A percentile compares a stretch with the other conserved stretches of the same genome.
Evolutionary conservation across 768 basidiomycete species (phyloP).

Genomic region (Leccinum variicolor): DNA sequence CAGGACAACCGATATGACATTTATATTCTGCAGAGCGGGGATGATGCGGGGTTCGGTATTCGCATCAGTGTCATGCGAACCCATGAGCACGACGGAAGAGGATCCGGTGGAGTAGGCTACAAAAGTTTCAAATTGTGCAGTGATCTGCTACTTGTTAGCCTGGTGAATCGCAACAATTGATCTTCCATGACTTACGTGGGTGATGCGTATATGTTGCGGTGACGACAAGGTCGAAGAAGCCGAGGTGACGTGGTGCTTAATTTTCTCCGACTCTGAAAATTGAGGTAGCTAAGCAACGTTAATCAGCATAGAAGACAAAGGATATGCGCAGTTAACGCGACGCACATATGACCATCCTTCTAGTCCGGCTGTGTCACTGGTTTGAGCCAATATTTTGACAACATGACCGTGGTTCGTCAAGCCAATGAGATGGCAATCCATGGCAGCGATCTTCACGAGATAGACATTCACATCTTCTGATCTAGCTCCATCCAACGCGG

Average conservation of each 20-base stretch:
- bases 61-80: constrained; percentile 45
- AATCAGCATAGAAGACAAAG: not conserved
- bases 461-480: constrained; percentile 34
- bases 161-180: not conserved
- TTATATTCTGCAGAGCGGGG: constrained; percentile 68
- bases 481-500: constrained; percentile 37
- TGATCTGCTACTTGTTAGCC: constrained; percentile 49
- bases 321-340: constrained; percentile 1
- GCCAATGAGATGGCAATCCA: constrained; percentile 70
- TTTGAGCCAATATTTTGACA: constrained; percentile 52
- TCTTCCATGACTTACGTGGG: constrained; percentile 59
- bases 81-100: constrained; percentile 73
- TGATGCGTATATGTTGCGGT: constrained; percentile 57
- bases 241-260: constrained; percentile 47
- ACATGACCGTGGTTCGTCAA: constrained; percentile 81
- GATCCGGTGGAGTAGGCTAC: constrained; percentile 75
- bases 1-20: constrained; percentile 82
- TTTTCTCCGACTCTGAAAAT: constrained; percentile 61
- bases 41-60: constrained; percentile 56
- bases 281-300: constrained; percentile 55
- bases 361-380: constrained; percentile 36
- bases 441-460: constrained; percentile 78
- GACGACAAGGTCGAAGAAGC: constrained; percentile 33
- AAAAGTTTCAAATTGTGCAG: constrained; percentile 81
- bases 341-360: constrained; percentile 74